phyloP scores from a whole-genome alignment of 2,329 filamentous ascomycete genomes.

The Dryadomyces quercus-mongolicae region DNA sequence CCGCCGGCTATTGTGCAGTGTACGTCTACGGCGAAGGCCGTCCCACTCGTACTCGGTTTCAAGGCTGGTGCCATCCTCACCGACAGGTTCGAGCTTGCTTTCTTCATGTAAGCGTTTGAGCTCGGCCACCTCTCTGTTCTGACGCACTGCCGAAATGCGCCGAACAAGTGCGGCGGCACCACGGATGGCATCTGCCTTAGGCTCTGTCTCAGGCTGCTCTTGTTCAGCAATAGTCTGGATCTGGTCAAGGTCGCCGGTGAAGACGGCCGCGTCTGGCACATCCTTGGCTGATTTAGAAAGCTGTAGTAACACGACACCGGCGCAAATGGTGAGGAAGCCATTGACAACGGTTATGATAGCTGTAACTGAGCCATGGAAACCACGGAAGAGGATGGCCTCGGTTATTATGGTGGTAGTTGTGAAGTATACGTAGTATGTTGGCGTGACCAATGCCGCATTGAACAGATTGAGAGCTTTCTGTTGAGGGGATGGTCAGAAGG shows the following conservation, averaged over 20 bases:
- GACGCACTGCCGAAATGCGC: constrained; percentile 62
- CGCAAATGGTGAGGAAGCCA: constrained; percentile 88
- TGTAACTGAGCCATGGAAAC: constrained; percentile 75
- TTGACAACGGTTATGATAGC: constrained; percentile 82
- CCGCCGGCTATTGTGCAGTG: constrained; percentile 28
- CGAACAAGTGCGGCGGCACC: constrained; percentile 81
- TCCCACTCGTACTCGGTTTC: constrained; percentile 69
- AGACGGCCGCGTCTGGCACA: constrained; percentile 84
- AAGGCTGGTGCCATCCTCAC: constrained; percentile 50
- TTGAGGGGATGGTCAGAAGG: constrained; percentile 10
- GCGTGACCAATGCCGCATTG: constrained; percentile 92
- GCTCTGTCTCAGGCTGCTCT: constrained; percentile 90
- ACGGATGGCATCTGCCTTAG: constrained; percentile 90
- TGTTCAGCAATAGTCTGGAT: constrained; percentile 91
- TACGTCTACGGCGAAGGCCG: constrained; percentile 64
- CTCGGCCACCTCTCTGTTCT: constrained; percentile 71
- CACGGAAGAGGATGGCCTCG: constrained; percentile 81
- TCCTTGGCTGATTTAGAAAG: constrained; percentile 98
- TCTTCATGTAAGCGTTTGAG: constrained; percentile 69
- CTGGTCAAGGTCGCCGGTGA: constrained; percentile 87
- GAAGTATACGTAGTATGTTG: constrained; percentile 98
- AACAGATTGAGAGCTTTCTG: constrained; percentile 98
- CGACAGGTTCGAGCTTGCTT: constrained; percentile 61
- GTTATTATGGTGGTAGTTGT: constrained; percentile 92
- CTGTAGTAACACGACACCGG: constrained; percentile 83